phyloP scores from a whole-genome alignment of 495 filamentous ascomycete genomes.

The Staphylotrichum tortipilum region DNA sequence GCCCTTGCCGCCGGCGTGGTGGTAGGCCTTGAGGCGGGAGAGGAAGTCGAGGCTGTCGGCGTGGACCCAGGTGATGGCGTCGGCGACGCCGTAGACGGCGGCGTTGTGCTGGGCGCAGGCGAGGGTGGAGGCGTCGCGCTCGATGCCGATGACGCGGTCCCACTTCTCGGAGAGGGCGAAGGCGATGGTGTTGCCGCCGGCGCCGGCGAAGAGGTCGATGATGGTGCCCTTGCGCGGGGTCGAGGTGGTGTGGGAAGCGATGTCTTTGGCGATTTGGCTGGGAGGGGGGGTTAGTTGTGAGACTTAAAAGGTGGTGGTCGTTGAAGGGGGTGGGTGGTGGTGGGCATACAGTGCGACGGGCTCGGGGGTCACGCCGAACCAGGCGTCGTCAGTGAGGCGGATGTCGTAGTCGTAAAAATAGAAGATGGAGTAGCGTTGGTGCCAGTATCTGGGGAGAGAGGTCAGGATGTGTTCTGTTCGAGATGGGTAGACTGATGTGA shows the following conservation, averaged over 20 bases:
- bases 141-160: constrained; percentile 77
- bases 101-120: constrained; percentile 91
- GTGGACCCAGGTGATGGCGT: constrained; percentile 68
- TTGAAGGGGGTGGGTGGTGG: not conserved
- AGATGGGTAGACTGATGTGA: not conserved
- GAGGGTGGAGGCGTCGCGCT: constrained; percentile 66
- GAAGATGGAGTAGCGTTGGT: constrained; percentile 78
- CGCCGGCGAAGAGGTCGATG: constrained; percentile 83
- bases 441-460: constrained; percentile 61
- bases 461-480: not conserved
- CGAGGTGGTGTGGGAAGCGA: constrained; percentile 37
- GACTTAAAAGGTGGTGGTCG: not conserved
- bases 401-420: constrained; percentile 73
- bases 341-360: constrained; percentile 70
- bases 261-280: constrained; percentile 72
- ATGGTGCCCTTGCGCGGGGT: constrained; percentile 43
- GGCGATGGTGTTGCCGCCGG: constrained; percentile 90
- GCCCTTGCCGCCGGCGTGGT: not conserved
- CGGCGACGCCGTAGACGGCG: constrained; percentile 68
- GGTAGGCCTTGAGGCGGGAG: constrained; percentile 16
- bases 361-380: constrained; percentile 95
- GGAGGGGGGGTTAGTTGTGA: constrained; percentile 9
- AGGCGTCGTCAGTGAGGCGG: constrained; percentile 82
- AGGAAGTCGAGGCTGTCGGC: constrained; percentile 68
- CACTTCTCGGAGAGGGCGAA: constrained; percentile 73